Base-by-base conservation (phyloP, 139 green algal genomes). In the Chlamydomonas applanata region DNA sequence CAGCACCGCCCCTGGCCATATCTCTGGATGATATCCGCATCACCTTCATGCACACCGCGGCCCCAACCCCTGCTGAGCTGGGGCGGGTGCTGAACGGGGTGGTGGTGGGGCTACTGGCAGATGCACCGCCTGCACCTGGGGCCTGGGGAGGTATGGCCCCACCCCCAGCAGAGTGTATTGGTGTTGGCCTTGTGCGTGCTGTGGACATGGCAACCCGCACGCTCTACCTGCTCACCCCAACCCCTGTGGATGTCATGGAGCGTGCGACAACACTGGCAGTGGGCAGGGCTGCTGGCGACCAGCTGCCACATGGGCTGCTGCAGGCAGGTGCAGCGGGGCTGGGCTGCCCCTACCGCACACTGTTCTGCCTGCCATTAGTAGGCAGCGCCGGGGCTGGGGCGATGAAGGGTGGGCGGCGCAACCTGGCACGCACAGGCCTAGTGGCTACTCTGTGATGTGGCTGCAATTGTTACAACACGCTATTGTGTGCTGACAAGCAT, bases 161-260 rank as follows among this genome's bases (percentile, higher is more conserved):
- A 56, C 80, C 57, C 36, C 76, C 77, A 34, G 52, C 66, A 24
- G 68, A 77, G 17, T 97, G 92, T 78, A 24, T 95, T 64, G 92
- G 92, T 0, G 11, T 96, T 11, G 92, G 86, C 36, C 67, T 97
- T 16, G 85, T 97, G 5, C 77, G 90, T 0, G 81, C 78, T 0
- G 82, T 92, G 17, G 88, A 95, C 63, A 70, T 77, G 33, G 19
- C 3, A 1, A 7, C 2, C 1, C 32, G 84, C 2, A 27, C 68
- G 65, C 63, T 91, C 24, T 88, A 87, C 45, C 20, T 97, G 53
- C 80, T 96, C 4, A 94, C 90, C 4, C 59, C 59, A 22, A 59
- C 32, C 77, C 86, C 35, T 17, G n/a, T 62, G 14, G 40, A 73
- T 24, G 20, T 45, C 19, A 59, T 94, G 61, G 30, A 89, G 69